Evolutionary conservation across 805 yeast genomes (phyloP).

Genomic region (Blastobotrys attinorum): DNA sequence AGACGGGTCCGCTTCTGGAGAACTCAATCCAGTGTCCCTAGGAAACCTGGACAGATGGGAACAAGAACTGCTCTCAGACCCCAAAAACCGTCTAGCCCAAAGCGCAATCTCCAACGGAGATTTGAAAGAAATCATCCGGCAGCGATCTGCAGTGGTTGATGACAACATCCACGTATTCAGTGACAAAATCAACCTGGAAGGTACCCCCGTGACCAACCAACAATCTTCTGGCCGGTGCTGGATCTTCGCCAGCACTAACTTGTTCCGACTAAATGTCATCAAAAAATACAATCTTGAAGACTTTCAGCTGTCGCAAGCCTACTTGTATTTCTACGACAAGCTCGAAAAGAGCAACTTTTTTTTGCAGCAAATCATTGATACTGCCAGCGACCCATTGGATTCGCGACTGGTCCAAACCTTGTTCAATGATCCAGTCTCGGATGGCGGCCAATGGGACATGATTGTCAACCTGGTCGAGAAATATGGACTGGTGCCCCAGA

Average conservation of each 20-base stretch:
- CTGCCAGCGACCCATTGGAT: slow-evolving; percentile 56
- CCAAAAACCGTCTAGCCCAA: slow-evolving; percentile 47
- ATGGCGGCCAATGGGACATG: slow-evolving; percentile 91
- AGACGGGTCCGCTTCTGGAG: slow-evolving; percentile 7
- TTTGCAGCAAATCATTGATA: slow-evolving; percentile 67
- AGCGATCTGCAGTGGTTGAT: slow-evolving; percentile 11
- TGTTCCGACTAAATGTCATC: slow-evolving; percentile 57
- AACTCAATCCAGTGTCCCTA: slow-evolving; percentile 30
- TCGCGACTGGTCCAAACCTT: slow-evolving; percentile 64
- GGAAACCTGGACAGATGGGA: slow-evolving; percentile 39
- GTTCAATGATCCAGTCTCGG: slow-evolving; percentile 58
- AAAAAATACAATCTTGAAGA: slow-evolving; percentile 55
- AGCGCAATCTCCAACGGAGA: slow-evolving; percentile 44
- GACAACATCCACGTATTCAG: slow-evolving; percentile 33
- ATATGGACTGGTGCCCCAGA: slow-evolving; percentile 75
- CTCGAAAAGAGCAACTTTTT: slow-evolving; percentile 78
- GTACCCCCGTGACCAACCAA: slow-evolving; percentile 69
- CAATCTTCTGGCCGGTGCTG: slow-evolving; percentile 77
- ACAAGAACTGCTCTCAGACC: slow-evolving; percentile 35
- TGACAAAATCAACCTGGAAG: slow-evolving; percentile 40
- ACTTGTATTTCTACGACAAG: slow-evolving; percentile 78
- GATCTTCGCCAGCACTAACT: slow-evolving; percentile 80
- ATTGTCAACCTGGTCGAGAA: slow-evolving; percentile 67
- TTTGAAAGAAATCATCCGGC: slow-evolving; percentile 34
- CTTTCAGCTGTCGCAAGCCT: slow-evolving; percentile 73